Conservation (phyloP, 805 yeast species). For the Starmera caribaea region DNA sequence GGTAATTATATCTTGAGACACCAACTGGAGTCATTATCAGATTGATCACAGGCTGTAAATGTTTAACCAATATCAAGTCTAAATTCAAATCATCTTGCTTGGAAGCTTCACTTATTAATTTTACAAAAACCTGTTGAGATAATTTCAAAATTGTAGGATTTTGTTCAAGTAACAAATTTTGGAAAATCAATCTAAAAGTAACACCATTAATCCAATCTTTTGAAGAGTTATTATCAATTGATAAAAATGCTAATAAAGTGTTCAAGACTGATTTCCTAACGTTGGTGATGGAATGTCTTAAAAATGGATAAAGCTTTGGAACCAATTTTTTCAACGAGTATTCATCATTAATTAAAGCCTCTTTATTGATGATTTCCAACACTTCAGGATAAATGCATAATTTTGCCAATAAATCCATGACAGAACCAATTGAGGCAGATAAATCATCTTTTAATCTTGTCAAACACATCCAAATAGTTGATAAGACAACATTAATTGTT, state of each 20-base stretch:
- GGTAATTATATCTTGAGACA: conserved; percentile 76
- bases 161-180: conserved; percentile 84
- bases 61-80: conserved; percentile 44
- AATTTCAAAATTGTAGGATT: conserved; percentile 59
- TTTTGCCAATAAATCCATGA: conserved; percentile 87
- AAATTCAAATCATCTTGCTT: conserved; percentile 29
- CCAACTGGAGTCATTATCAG: conserved; percentile 92
- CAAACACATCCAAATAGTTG: conserved; percentile 86
- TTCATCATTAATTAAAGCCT: conserved; percentile 40
- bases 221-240: conserved; percentile 38
- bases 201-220: conserved; percentile 74
- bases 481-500: conserved; percentile 36
- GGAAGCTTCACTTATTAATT: conserved; percentile 37
- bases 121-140: conserved; percentile 52
- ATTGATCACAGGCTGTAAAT: conserved; percentile 50
- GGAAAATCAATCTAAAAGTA: conserved; percentile 68
- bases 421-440: conserved; percentile 90
- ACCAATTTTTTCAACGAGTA: conserved; percentile 65
- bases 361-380: conserved; percentile 55
- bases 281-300: conserved; percentile 86
- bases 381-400: conserved; percentile 78
- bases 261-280: conserved; percentile 84
- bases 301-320: conserved; percentile 87
- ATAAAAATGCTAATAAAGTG: conserved; percentile 68
- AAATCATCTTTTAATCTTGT: conserved; percentile 83